These are phyloP conservation scores for Trichophyton benhamiae DNA, from an alignment of 2,329 filamentous ascomycete genomes.

Conservation along the genomic window DNA sequence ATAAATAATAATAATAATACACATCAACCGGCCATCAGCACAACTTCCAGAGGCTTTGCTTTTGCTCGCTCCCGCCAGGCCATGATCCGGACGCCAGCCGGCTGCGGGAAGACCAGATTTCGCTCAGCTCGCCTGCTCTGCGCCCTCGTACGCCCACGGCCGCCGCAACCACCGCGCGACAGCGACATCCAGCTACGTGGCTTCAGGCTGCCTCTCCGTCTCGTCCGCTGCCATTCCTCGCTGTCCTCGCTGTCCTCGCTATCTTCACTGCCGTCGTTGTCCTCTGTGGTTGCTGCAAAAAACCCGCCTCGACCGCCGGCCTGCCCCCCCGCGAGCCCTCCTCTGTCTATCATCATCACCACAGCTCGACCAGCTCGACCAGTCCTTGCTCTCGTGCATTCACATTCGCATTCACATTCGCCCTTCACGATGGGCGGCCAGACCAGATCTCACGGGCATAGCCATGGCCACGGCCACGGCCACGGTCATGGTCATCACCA, in stretches of 20 bases:
- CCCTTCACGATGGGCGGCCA: constrained; percentile 31
- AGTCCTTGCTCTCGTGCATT: neutral
- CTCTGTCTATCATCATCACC: neutral
- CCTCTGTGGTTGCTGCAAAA: neutral
- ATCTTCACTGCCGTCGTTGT: neutral
- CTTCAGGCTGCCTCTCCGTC: neutral
- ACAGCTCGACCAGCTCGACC: constrained; percentile 1
- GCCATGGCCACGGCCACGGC: constrained; percentile 45
- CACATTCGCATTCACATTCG: neutral
- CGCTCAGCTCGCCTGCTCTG: neutral
- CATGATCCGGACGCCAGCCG: constrained; percentile 1
- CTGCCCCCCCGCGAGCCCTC: neutral
- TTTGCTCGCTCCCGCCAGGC: neutral
- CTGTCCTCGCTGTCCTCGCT: neutral
- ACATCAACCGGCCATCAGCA: neutral
- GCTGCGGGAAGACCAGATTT: neutral
- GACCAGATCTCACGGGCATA: constrained; percentile 30
- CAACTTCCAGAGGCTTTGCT: neutral
- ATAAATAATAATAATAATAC: neutral
- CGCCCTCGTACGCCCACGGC: neutral
- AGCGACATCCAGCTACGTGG: constrained; percentile 2
- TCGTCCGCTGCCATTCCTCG: neutral
- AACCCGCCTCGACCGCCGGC: neutral
- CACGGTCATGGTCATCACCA: constrained; percentile 51
- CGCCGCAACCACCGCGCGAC: neutral